phyloP scores from a whole-genome alignment of 306 rosid genomes.

The Casuarina cunninghamiana region DNA sequence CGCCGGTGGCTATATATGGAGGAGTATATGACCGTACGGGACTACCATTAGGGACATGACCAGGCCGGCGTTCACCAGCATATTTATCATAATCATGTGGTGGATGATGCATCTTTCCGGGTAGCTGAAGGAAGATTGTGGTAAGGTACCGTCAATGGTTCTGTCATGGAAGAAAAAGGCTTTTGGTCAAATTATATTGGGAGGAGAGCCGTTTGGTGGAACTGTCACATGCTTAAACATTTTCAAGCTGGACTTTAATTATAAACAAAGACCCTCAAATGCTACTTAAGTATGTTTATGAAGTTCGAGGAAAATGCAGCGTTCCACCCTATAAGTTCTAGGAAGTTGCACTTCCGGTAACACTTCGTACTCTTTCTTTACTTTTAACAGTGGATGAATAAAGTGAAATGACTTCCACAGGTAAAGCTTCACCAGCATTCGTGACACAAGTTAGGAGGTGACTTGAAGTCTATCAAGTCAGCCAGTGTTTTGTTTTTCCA shows the following conservation, averaged over 20 bases:
- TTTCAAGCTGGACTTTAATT: neutral
- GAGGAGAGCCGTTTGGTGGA: neutral
- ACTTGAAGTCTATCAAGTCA: too few relatives aligned
- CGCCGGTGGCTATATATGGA: conserved; percentile 19
- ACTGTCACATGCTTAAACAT: neutral
- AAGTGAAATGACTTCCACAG: too few relatives aligned
- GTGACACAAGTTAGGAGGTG: too few relatives aligned
- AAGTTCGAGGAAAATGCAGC: neutral
- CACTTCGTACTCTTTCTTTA: too few relatives aligned
- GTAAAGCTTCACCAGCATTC: too few relatives aligned
- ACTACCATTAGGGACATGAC: conserved; percentile 18
- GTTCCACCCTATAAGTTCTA: neutral
- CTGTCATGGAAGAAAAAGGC: neutral
- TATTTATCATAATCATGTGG: conserved; percentile 34
- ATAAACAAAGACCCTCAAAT: too few relatives aligned
- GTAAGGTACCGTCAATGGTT: neutral
- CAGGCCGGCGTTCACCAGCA: conserved; percentile 24
- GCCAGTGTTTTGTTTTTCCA: too few relatives aligned
- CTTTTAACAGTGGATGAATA: too few relatives aligned
- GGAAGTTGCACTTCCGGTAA: neutral
- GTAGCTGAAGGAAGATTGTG: conserved; percentile 2
- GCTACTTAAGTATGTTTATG: neutral
- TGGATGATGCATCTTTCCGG: conserved; percentile 39
- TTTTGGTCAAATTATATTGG: neutral
- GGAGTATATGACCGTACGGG: conserved; percentile 31